Base-by-base conservation (phyloP, 441 rosid genomes). In the Raphanus hybrid region DNA sequence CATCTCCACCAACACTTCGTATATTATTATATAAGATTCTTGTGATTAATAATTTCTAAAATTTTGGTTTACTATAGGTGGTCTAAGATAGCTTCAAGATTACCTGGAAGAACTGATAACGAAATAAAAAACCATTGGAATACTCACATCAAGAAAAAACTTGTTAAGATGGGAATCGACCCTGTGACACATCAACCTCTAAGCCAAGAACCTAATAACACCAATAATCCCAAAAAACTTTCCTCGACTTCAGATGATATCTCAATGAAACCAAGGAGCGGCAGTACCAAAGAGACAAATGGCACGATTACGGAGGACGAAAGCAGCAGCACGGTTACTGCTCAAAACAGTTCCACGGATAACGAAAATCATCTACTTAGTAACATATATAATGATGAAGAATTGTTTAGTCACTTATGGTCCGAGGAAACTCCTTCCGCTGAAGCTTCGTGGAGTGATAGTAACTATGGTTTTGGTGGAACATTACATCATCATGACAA, bases 121-220 rank as follows among this genome's bases (percentile, higher is more conserved):
- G 92, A 88, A 76, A 88, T 88, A 59, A 88, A 88, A 77, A 88
- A 88, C 64, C 90, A 88, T 14, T 88, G 92, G 92, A 86, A 86
- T 57, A 88, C 92, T n/a, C 92, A 88, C 71, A 88, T 88, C 67
- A 88, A 88, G 87, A 88, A 88, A 60, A 88, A 87, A 82, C 90
- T 88, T 64, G 8, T 88, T 14, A 87, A 85, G 76, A 87, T 87
- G 88, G 92, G 92, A 35, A 87, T 88, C 57, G 89, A 88, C 64
- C 92, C 92, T 5, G 70, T 75, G 48, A 88, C 90, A 1, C 92
- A 88, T 71, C 60, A 85, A 73, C 89, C 86, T 72, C 62, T 20
- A 67, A 86, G 23, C 41, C 84, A 60, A 70, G 6, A 10, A 68
- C 50, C 54, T 39, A 9, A 9, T 58, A 78, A 18, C 1, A 34